Conservation (phyloP, 345 rosid genomes). For the Rhizophora apiculata region DNA sequence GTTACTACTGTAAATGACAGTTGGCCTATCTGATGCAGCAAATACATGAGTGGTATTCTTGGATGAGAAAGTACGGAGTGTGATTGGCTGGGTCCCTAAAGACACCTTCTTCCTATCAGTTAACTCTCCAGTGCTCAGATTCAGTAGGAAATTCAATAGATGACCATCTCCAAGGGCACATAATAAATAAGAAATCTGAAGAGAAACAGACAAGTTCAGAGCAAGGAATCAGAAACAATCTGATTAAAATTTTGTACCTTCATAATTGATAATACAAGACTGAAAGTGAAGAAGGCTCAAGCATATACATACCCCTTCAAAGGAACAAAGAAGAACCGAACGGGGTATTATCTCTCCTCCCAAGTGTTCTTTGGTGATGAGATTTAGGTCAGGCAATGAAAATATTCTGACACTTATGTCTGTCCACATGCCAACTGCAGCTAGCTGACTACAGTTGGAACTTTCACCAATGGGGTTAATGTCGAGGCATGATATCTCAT, state of each 20-base stretch:
- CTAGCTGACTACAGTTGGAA: constrained; percentile 70
- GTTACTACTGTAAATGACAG: constrained; percentile 95
- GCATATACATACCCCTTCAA: constrained; percentile 78
- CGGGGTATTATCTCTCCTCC: constrained; percentile 98
- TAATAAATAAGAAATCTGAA: constrained; percentile 81
- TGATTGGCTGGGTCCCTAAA: constrained; percentile 90
- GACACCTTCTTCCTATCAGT: constrained; percentile 85
- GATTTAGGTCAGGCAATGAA: constrained; percentile 76
- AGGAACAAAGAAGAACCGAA: constrained; percentile 82
- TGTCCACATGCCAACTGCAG: constrained; percentile 99
- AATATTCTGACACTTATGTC: constrained; percentile 82
- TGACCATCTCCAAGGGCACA: constrained; percentile 99
- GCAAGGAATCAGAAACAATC: not conserved
- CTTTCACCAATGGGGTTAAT: constrained; percentile 82
- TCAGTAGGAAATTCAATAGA: constrained; percentile 77
- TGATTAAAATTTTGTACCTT: not conserved
- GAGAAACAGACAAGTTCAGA: constrained; percentile 12
- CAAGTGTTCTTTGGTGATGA: constrained; percentile 72
- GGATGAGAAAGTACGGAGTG: constrained; percentile 94
- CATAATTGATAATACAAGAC: not conserved
- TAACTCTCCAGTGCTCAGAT: constrained; percentile 65
- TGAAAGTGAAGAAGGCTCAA: constrained; percentile 3
- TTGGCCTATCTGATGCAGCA: constrained; percentile 96
- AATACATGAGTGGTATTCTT: constrained; percentile 87
- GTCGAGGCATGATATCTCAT: constrained; percentile 93